Evolutionary conservation across 2,329 filamentous ascomycete species (phyloP), one percentile per base, ranked within the genome.

Genomic region (Fusarium lyarnte): DNA sequence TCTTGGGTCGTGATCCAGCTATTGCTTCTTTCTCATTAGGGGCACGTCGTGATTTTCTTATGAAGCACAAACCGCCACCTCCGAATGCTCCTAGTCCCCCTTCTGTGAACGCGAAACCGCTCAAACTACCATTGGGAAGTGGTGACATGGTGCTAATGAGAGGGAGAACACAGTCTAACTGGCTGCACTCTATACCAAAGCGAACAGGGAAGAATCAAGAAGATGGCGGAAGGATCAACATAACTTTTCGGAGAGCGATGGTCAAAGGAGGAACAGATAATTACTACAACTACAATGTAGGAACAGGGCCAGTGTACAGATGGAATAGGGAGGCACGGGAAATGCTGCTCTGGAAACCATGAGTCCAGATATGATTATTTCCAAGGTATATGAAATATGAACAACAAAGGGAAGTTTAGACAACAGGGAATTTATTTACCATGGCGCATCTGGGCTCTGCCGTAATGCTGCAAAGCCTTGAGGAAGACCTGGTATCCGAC

Each of bases 401-500:
- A 54, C 51, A 71, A 35, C 31, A 51, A 51, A 64, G 60, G n/a
- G 51, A 55, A 68, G 21, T 14, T 17, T 21, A n/a, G 6, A 41
- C 27, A 46, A 43, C 23, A 8, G 41, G 41, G 14, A 29, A 31
- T 51, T 79, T 85, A 91, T 78, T 86, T 89, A 46, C 95, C 95
- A 77, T 95, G 90, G 64, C 95, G 90, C 88, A 98, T 97, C 82
- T 97, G 93, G 7, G 95, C 95, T 74, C 91, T 91, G 14, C 94
- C 92, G 83, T 90, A 99, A 77, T 92, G 94, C 81, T 93, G 92
- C 75, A 99, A 84, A 2, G 92, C 95, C 71, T 92, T 88, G 72
- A 98, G 85, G 81, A 98, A 99, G 35, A 97, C 92, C 79, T 98
- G 95, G 81, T 99, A 99, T 47, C 94, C 94, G 23, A 99, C 95